A percentile compares a stretch with the other conserved stretches of the same genome.
These are phyloP conservation scores for Elaeagnus macrophylla DNA, from an alignment of 306 rosid species.

Conservation along the genomic window DNA sequence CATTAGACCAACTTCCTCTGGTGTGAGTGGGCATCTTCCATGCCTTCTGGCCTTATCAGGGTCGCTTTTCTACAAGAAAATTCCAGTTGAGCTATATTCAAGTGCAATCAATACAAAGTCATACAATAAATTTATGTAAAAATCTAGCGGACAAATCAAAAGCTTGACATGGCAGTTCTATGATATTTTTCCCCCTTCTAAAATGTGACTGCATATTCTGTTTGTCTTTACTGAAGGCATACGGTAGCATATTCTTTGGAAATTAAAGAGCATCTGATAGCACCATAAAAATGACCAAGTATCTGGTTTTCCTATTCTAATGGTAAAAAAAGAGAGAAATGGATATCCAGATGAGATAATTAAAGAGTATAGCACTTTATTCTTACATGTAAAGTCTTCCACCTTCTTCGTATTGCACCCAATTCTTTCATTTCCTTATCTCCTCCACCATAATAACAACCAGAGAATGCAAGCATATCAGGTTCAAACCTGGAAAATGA, in stretches of 20 bases:
- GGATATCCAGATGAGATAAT: slow-evolving; percentile 3
- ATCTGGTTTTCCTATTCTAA: background rate
- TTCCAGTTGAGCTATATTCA: slow-evolving; percentile 9
- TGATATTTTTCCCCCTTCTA: no score
- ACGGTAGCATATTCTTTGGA: no score
- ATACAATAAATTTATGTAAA: background rate
- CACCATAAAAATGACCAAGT: no score
- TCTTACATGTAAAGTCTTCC: slow-evolving; percentile 96
- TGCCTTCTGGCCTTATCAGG: slow-evolving; percentile 96
- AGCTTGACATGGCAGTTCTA: no score
- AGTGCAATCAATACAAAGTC: background rate
- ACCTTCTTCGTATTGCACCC: slow-evolving; percentile 82
- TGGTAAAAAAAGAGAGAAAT: background rate
- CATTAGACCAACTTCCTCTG: slow-evolving; percentile 99
- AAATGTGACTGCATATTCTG: no score
- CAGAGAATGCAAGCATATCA: slow-evolving; percentile 99
- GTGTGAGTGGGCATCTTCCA: slow-evolving; percentile 96
- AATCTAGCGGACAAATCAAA: background rate
- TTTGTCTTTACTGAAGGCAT: no score
- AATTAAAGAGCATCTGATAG: no score
- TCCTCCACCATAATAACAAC: slow-evolving; percentile 97
- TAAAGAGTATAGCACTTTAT: slow-evolving; percentile 14
- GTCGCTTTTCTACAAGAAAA: slow-evolving; percentile 62
- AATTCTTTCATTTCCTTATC: slow-evolving; percentile 81
- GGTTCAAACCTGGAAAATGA: slow-evolving; percentile 72